phyloP scores from a whole-genome alignment of 257 asterid species.

The Nyctanthes arbortristis region DNA sequence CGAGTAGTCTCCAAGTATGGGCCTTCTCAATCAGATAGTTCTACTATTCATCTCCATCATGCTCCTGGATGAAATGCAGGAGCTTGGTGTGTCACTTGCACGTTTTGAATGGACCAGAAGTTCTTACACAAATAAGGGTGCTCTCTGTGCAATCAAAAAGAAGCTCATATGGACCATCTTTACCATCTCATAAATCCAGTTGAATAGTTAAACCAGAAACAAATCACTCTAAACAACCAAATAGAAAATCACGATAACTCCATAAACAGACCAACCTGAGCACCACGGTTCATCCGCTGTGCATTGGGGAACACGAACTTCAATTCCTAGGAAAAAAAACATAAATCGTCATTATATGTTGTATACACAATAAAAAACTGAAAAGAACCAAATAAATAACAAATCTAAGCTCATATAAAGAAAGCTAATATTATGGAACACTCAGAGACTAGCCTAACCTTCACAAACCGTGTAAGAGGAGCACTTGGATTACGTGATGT shows the following conservation, averaged over 20 bases:
- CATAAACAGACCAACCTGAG: constrained; percentile 65
- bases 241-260: neutral
- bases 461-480: constrained; percentile 92
- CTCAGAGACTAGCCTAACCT: constrained; percentile 48
- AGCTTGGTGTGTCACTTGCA: neutral
- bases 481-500: constrained; percentile 94
- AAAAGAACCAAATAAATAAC: neutral
- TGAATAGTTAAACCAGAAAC: neutral
- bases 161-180: neutral
- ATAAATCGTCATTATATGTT: neutral
- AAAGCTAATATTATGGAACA: neutral
- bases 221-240: neutral
- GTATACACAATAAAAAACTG: neutral
- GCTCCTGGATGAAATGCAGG: neutral
- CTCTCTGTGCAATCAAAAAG: neutral
- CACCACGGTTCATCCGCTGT: constrained; percentile 89
- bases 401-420: neutral
- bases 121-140: neutral
- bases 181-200: constrained; percentile 1
- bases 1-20: neutral
- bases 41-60: neutral
- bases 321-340: constrained; percentile 57
- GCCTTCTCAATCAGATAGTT: neutral
- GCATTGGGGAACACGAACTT: constrained; percentile 91
- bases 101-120: neutral